Evolutionary conservation across 2,329 filamentous ascomycete genomes (phyloP).

Genomic region (Ceratocystis harringtonii): DNA sequence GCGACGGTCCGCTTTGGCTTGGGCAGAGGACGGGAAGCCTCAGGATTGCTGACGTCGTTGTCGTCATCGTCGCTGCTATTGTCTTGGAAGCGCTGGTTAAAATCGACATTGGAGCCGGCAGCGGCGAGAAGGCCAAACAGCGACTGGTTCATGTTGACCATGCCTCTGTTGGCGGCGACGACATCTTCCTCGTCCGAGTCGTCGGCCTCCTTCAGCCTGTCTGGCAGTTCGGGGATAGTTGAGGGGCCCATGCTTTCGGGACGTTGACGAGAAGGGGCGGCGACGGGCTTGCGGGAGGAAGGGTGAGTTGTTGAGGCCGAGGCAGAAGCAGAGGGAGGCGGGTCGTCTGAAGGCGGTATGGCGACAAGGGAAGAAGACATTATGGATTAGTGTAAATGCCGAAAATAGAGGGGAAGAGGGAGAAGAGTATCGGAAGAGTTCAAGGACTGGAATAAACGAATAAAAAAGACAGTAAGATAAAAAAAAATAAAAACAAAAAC

Average conservation of each 20-base stretch:
- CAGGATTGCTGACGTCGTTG: slow-evolving; percentile 23
- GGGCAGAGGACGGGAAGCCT: slow-evolving; percentile 21
- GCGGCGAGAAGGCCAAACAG: slow-evolving; percentile 87
- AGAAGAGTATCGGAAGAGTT: background rate
- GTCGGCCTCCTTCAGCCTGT: slow-evolving; percentile 21
- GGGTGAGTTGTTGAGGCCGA: background rate
- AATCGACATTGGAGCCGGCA: slow-evolving; percentile 68
- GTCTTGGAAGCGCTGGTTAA: slow-evolving; percentile 64
- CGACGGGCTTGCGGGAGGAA: background rate
- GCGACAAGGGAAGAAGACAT: background rate
- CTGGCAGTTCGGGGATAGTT: background rate
- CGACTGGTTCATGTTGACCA: slow-evolving; percentile 76
- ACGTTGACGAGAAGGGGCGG: background rate
- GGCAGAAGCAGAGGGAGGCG: background rate
- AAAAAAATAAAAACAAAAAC: background rate
- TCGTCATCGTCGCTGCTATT: slow-evolving; percentile 73
- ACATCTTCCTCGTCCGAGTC: slow-evolving; percentile 36
- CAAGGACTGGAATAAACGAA: background rate
- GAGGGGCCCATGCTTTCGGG: slow-evolving; percentile 8
- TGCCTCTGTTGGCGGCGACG: slow-evolving; percentile 29
- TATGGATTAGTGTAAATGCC: background rate
- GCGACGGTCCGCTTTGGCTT: slow-evolving; percentile 28
- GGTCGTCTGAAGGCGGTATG: background rate
- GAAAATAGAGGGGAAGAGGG: background rate
- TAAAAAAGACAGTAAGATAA: background rate